Evolutionary conservation across 345 rosid genomes (phyloP).

Genomic region (Tarenaya hassleriana): DNA sequence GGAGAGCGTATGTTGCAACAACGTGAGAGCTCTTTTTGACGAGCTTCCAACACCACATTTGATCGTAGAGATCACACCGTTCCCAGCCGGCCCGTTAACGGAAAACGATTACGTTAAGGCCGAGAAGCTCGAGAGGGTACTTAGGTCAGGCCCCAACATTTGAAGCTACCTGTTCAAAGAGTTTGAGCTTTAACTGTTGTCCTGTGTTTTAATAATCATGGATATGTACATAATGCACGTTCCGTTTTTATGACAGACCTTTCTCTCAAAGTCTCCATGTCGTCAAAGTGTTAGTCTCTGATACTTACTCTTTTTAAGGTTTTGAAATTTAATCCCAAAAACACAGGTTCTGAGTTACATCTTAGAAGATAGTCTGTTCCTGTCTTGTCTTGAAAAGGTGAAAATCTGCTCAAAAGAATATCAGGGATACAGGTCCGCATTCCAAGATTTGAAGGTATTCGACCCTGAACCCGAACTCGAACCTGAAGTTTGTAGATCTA

Average conservation of each 20-base stretch:
- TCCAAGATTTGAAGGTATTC: too few species aligned
- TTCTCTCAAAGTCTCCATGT: conserved; percentile 9
- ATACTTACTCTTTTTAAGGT: too few species aligned
- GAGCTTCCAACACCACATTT: conserved; percentile 94
- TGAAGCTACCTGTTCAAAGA: conserved; percentile 27
- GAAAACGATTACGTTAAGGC: conserved; percentile 85
- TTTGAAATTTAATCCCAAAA: too few species aligned
- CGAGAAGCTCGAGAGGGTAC: conserved; percentile 81
- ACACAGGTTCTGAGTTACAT: too few species aligned
- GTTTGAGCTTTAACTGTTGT: neutral
- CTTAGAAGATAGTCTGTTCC: too few species aligned
- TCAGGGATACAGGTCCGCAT: too few species aligned
- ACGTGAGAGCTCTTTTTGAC: conserved; percentile 89
- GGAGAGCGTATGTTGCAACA: conserved; percentile 94
- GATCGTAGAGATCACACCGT: conserved; percentile 72
- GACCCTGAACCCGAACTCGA: too few species aligned
- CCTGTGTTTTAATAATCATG: conserved; percentile 19
- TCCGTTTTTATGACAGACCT: neutral
- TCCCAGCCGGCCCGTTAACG: conserved; percentile 76
- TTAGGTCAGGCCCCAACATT: conserved; percentile 66
- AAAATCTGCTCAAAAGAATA: too few species aligned
- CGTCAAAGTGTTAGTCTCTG: conserved; percentile 8
- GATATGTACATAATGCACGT: conserved; percentile 41
- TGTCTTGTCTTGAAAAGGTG: too few species aligned
- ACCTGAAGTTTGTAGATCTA: too few species aligned